These are phyloP conservation scores for Mesostigma viride DNA, from an alignment of 139 green algal genomes.

Conservation along the genomic window DNA sequence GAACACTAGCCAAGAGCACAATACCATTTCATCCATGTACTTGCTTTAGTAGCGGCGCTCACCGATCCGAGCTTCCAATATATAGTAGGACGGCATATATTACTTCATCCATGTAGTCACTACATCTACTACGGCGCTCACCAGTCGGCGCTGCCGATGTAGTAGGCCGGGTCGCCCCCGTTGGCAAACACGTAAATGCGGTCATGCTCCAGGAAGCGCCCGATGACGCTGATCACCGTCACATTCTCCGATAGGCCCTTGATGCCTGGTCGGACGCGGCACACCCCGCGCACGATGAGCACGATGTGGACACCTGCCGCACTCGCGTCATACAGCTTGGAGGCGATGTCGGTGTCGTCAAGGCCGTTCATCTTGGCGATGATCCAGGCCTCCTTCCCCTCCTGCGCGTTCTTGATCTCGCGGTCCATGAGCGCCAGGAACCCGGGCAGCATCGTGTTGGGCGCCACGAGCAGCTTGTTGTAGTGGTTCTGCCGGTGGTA, in stretches of 20 bases:
- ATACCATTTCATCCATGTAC: too few relatives aligned
- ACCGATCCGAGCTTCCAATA: too few relatives aligned
- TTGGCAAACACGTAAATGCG: conserved; percentile 43
- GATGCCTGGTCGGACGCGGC: conserved; percentile 41
- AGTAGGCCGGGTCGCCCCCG: conserved; percentile 28
- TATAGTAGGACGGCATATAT: too few relatives aligned
- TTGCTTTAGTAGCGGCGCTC: too few relatives aligned
- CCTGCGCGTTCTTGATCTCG: conserved; percentile 37
- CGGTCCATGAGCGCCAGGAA: conserved; percentile 30
- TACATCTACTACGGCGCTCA: too few relatives aligned
- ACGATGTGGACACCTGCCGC: conserved; percentile 41
- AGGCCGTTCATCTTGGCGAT: conserved; percentile 48
- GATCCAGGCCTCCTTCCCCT: conserved; percentile 33
- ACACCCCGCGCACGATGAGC: conserved; percentile 48
- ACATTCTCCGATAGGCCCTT: conserved; percentile 42
- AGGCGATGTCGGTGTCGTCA: conserved; percentile 41
- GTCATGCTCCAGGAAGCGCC: conserved; percentile 49
- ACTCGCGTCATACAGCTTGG: conserved; percentile 43
- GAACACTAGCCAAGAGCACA: too few relatives aligned
- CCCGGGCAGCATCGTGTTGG: conserved; percentile 23
- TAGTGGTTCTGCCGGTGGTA: too few relatives aligned
- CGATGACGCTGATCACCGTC: conserved; percentile 44
- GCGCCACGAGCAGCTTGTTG: conserved; percentile 37
- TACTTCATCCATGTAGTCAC: too few relatives aligned
- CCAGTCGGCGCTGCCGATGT: conserved; percentile 49